These are phyloP conservation scores for Mallotus repandus DNA, from an alignment of 441 rosid species.

Conservation along the genomic window DNA sequence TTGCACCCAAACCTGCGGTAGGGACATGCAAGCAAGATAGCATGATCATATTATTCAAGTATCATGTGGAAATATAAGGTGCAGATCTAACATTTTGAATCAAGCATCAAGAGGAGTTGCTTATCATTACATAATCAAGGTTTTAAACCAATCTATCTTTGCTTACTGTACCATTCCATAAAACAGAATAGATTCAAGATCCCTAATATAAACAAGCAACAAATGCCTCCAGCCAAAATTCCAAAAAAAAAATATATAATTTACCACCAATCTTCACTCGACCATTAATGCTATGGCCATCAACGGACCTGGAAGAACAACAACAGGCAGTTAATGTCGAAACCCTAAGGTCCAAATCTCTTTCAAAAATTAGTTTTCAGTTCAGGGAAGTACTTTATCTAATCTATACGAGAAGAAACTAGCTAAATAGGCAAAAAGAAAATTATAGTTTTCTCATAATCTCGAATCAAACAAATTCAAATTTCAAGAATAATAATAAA, in stretches of 20 bases:
- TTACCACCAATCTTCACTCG: slow-evolving; percentile 70
- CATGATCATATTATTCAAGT: too few species aligned
- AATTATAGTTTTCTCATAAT: not conserved
- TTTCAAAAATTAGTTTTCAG: not conserved
- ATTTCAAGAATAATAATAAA: not conserved
- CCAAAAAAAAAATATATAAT: too few species aligned
- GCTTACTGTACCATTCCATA: too few species aligned
- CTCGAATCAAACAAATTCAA: not conserved
- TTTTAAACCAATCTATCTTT: too few species aligned
- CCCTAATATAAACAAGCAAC: too few species aligned
- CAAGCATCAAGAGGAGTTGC: too few species aligned
- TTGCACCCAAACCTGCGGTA: slow-evolving; percentile 45
- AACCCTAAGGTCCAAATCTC: slow-evolving; percentile 1
- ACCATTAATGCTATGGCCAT: slow-evolving; percentile 69
- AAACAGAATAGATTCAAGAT: too few species aligned
- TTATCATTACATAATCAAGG: too few species aligned
- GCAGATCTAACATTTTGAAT: too few species aligned
- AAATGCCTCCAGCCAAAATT: too few species aligned
- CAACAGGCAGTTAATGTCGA: not conserved
- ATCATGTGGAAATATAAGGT: too few species aligned
- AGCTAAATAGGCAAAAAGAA: not conserved
- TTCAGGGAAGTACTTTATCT: not conserved
- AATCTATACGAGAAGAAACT: not conserved
- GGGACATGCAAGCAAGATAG: slow-evolving; percentile 19
- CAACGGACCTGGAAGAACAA: slow-evolving; percentile 48